A percentile compares a stretch with the other conserved stretches of the same genome.
Evolutionary conservation across 2,329 filamentous ascomycete genomes (phyloP).

Genomic region (Monosporascus sp.): DNA sequence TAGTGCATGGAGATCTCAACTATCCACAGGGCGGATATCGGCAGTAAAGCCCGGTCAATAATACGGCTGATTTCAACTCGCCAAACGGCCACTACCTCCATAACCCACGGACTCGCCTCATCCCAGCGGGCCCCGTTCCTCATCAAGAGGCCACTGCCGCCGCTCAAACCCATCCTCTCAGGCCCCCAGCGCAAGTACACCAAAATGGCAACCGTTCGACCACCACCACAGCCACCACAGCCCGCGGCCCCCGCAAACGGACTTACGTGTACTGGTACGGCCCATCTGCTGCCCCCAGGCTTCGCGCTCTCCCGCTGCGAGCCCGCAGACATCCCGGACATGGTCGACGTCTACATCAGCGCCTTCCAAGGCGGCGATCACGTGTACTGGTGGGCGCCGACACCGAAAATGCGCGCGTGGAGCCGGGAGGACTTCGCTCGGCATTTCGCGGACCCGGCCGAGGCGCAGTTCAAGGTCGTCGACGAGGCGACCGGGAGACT

Average conservation of each 20-base stretch:
- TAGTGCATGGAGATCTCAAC: too few relatives aligned
- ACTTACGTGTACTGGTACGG: too few relatives aligned
- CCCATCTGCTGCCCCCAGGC: neutral
- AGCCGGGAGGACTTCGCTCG: conserved; percentile 16
- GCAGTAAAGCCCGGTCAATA: too few relatives aligned
- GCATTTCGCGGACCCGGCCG: conserved; percentile 19
- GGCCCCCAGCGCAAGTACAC: too few relatives aligned
- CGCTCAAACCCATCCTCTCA: neutral
- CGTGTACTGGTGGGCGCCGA: conserved; percentile 24
- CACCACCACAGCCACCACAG: neutral
- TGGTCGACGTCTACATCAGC: conserved; percentile 14
- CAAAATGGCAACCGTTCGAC: too few relatives aligned
- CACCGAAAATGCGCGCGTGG: conserved; percentile 20
- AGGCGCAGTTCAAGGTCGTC: conserved; percentile 24
- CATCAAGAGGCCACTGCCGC: neutral
- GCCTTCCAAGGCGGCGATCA: conserved; percentile 21
- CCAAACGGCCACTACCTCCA: too few relatives aligned
- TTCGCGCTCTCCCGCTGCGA: conserved; percentile 5
- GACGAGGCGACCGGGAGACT: conserved; percentile 12
- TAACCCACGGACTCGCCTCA: too few relatives aligned
- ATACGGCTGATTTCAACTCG: too few relatives aligned
- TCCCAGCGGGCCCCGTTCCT: too few relatives aligned
- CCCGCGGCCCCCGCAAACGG: neutral
- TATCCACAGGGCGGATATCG: too few relatives aligned
- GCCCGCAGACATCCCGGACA: conserved; percentile 9